A percentile compares a stretch with the other conserved stretches of the same genome.
Conservation (phyloP, 768 basidiomycete species). For the Pleurotus pulmonarius region DNA sequence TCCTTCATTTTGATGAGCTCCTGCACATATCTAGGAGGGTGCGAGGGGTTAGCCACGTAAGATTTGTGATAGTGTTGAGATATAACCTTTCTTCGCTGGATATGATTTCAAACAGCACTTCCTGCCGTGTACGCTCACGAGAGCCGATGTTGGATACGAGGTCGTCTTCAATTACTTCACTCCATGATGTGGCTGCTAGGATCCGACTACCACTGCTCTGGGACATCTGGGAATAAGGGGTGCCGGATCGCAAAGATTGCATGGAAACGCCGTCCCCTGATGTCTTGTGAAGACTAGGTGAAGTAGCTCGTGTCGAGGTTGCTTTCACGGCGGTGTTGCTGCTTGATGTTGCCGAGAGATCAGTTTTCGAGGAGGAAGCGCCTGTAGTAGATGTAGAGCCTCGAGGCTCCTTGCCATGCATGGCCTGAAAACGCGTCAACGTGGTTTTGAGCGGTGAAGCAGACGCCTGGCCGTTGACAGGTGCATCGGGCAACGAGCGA, state of each 20-base stretch:
- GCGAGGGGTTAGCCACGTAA: conserved; percentile 5
- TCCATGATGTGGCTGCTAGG: conserved; percentile 81
- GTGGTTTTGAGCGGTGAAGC: conserved; percentile 54
- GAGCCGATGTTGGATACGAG: conserved; percentile 91
- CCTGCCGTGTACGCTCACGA: conserved; percentile 91
- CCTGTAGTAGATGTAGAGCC: conserved; percentile 56
- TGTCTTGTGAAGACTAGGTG: conserved; percentile 53
- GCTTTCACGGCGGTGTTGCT: conserved; percentile 37
- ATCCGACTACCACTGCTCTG: conserved; percentile 65
- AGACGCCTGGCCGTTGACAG: conserved; percentile 25
- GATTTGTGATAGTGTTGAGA: conserved; percentile 4
- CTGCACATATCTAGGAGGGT: conserved; percentile 72
- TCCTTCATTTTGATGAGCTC: conserved; percentile 91
- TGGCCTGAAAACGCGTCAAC: conserved; percentile 73
- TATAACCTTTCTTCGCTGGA: conserved; percentile 87
- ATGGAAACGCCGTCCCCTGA: conserved; percentile 42
- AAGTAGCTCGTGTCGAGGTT: conserved; percentile 60
- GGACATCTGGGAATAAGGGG: conserved; percentile 81
- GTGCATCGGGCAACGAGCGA: conserved; percentile 47
- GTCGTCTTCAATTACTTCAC: conserved; percentile 91
- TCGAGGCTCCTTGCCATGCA: conserved; percentile 69
- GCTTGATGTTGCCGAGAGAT: conserved; percentile 41
- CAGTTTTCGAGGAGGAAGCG: conserved; percentile 62
- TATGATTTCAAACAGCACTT: conserved; percentile 96
- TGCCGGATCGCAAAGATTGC: conserved; percentile 73